Percentiles rank a stretch among this genome's conserved stretches.
Conservation (phyloP, 257 asterid species). For the Ilex aquifolium region DNA sequence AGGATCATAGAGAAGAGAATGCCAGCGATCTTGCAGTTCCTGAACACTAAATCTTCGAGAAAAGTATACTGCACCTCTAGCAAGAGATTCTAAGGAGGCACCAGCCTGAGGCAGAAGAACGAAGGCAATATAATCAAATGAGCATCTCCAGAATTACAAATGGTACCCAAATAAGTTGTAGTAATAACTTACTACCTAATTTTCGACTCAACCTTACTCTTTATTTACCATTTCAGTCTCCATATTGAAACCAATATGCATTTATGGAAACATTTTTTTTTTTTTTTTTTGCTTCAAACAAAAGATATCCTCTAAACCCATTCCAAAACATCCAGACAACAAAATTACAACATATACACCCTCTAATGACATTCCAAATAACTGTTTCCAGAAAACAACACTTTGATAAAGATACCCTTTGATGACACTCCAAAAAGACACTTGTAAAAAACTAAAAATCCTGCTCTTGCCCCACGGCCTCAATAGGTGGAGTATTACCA, state of each 20-base stretch:
- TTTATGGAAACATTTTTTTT: too few species aligned
- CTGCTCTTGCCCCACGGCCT: not conserved
- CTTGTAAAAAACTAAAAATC: too few species aligned
- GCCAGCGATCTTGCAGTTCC: constrained; percentile 73
- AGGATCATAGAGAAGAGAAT: constrained; percentile 78
- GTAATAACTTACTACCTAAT: too few species aligned
- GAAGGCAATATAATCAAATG: not conserved
- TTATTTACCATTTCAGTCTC: too few species aligned
- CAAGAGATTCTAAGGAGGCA: constrained; percentile 81
- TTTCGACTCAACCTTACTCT: too few species aligned
- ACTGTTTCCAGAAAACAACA: not conserved
- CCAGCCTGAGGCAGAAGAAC: constrained; percentile 49
- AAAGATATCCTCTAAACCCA: too few species aligned
- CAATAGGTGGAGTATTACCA: not conserved
- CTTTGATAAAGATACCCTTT: not conserved
- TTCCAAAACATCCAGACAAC: too few species aligned
- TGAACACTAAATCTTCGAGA: constrained; percentile 53
- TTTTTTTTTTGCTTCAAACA: too few species aligned
- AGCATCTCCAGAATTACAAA: too few species aligned
- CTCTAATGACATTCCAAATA: constrained; percentile 3
- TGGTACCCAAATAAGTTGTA: too few species aligned
- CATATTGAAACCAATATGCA: too few species aligned
- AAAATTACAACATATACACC: too few species aligned
- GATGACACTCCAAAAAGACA: not conserved
- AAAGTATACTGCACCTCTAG: constrained; percentile 79